Base-by-base conservation (phyloP, 2,329 filamentous ascomycete genomes). In the Purpureocillium takamizusanense region DNA sequence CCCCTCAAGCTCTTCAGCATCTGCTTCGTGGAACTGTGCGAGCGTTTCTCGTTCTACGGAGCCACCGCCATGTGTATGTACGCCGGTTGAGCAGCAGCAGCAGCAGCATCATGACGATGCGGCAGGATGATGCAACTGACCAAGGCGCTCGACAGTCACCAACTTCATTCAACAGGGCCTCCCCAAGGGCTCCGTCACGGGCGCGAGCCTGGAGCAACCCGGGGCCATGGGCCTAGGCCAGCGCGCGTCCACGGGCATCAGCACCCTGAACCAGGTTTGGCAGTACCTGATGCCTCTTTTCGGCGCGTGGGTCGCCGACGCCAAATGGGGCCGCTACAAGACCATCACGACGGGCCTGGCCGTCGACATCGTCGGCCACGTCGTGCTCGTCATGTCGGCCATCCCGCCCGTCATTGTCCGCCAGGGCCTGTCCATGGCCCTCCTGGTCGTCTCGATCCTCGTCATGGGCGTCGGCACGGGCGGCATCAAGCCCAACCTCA, bases 401-500 rank as follows among this genome's bases (percentile, higher is more conserved):
- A 61, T 83, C 6, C 82, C 82, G 0, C 60, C 65, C 1, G 72
- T 82, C 16, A 77, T 86, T 35, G 61, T 67, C 11, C 62, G 71
- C 35, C 62, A 66, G 3, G 38, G 71, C 66, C 69, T 73, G 17
- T 69, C 79, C 0, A 65, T 85, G 13, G 76, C 67, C 1, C 73
- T 73, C 15, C 76, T 86, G 41, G 66, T 84, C 39, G 70, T 86
- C 52, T 81, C 78, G 8, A 60, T 70, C 38, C 49, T 70, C 27
- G 44, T 60, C 38, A 63, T 70, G 37, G 66, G 67, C 16, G 56
- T 86, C 11, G 83, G 83, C 30, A 85, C 82, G 1, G 83, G 83
- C 43, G 81, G 81, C 42, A 86, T 87, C 68, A 87, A 87, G 63
- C 62, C 80, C 31, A 88, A 87, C 47, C 76, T 87, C 38, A 76